Evolutionary conservation across 768 basidiomycete species (phyloP).

Genomic region (Cubamyces lactineus): DNA sequence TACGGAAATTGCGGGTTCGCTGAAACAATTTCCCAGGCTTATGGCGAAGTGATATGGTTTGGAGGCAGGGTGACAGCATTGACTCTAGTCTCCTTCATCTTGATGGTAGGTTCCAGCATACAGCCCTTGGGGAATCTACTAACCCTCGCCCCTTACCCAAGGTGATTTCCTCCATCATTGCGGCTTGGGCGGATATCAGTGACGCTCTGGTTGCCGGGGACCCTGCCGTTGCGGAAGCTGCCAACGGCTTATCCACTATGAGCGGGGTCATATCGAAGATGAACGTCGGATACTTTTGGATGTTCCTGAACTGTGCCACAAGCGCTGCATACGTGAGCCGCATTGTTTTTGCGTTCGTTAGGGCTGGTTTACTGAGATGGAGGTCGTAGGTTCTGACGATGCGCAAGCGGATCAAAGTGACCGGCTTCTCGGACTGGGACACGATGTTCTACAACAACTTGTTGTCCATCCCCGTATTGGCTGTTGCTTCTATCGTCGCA

Average conservation of each 20-base stretch:
- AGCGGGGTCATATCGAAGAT: constrained; percentile 50
- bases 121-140: neutral
- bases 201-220: constrained; percentile 43
- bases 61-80: constrained; percentile 85
- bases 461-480: constrained; percentile 89
- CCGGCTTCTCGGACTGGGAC: constrained; percentile 97
- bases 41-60: constrained; percentile 98
- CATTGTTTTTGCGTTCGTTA: constrained; percentile 20
- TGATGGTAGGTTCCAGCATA: constrained; percentile 70
- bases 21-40: constrained; percentile 60
- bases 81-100: constrained; percentile 85
- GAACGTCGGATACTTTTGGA: constrained; percentile 94
- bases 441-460: constrained; percentile 99
- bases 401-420: constrained; percentile 94
- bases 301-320: constrained; percentile 88
- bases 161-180: constrained; percentile 92
- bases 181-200: constrained; percentile 90
- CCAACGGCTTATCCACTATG: constrained; percentile 40
- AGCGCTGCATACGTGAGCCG: constrained; percentile 84
- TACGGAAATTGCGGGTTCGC: neutral
- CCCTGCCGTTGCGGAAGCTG: constrained; percentile 33
- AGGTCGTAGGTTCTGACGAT: constrained; percentile 82
- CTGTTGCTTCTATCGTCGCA: constrained; percentile 75
- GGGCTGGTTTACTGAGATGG: neutral
- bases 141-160: constrained; percentile 33